A percentile compares a stretch with the other conserved stretches of the same genome.
These are phyloP conservation scores for Croton laevigatus DNA, from an alignment of 441 rosid genomes.

Conservation along the genomic window DNA sequence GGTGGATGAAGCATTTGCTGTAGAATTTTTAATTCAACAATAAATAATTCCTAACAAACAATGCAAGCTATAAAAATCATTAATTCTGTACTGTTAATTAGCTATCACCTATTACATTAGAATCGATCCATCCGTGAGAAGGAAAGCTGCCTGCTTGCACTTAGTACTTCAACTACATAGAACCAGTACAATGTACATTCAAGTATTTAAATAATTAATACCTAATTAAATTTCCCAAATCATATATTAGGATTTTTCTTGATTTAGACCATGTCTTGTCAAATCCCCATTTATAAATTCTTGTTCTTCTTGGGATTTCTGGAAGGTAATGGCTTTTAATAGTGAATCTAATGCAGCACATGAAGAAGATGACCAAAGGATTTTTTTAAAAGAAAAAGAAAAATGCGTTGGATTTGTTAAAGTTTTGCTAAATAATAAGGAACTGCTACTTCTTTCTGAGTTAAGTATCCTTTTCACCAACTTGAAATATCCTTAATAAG, in stretches of 20 bases:
- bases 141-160: background rate
- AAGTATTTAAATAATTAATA: too few species aligned
- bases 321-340: too few species aligned
- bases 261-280: too few species aligned
- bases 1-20: constrained; percentile 20
- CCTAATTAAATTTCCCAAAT: too few species aligned
- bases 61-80: background rate
- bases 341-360: too few species aligned
- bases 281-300: background rate
- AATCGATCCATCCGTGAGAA: background rate
- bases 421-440: background rate
- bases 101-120: background rate
- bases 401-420: background rate
- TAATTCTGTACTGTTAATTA: constrained; percentile 16
- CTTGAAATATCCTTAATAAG: background rate
- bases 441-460: background rate
- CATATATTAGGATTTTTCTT: too few species aligned
- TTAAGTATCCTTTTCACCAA: background rate
- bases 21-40: constrained; percentile 10
- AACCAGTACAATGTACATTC: too few species aligned
- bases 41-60: constrained; percentile 18
- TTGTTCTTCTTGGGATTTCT: too few species aligned
- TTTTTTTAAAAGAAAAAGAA: background rate
- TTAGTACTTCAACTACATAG: background rate
- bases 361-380: too few species aligned